Conservation (phyloP, 2,329 filamentous ascomycete genomes). For the Malbranchea zuffiana region DNA sequence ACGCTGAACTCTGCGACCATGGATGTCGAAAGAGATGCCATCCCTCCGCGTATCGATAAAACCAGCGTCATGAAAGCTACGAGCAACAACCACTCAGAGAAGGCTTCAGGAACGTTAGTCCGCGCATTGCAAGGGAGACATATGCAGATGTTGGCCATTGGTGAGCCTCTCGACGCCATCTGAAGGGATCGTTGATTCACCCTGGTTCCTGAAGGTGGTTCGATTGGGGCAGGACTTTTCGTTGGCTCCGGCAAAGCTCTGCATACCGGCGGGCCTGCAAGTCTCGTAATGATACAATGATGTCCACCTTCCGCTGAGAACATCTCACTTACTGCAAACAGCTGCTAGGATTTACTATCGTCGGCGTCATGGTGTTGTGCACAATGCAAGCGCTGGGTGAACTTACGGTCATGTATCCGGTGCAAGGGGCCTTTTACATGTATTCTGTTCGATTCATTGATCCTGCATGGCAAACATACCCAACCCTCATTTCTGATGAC, state of each 20-base stretch:
- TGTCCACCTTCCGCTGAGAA: constrained; percentile 48
- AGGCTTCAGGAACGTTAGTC: constrained; percentile 18
- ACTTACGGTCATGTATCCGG: constrained; percentile 49
- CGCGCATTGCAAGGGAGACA: constrained; percentile 40
- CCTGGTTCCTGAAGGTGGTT: constrained; percentile 27
- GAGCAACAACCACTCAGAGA: constrained; percentile 17
- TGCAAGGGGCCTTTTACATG: constrained; percentile 51
- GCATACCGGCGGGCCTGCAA: constrained; percentile 26
- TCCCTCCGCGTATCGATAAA: background rate
- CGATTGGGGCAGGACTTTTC: constrained; percentile 47
- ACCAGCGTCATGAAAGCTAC: background rate
- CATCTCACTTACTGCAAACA: constrained; percentile 58
- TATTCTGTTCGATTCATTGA: constrained; percentile 51
- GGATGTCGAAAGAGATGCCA: background rate
- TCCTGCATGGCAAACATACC: constrained; percentile 37
- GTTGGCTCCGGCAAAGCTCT: constrained; percentile 39
- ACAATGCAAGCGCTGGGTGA: constrained; percentile 51
- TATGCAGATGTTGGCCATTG: constrained; percentile 50
- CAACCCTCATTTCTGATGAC: constrained; percentile 57
- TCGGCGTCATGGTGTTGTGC: constrained; percentile 47
- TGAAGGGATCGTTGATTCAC: background rate
- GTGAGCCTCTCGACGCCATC: constrained; percentile 17
- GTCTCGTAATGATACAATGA: constrained; percentile 26
- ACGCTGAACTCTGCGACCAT: too few species aligned
- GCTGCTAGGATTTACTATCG: constrained; percentile 38